Conservation (phyloP, 768 basidiomycete species). For the Rhizopogon sp. region DNA sequence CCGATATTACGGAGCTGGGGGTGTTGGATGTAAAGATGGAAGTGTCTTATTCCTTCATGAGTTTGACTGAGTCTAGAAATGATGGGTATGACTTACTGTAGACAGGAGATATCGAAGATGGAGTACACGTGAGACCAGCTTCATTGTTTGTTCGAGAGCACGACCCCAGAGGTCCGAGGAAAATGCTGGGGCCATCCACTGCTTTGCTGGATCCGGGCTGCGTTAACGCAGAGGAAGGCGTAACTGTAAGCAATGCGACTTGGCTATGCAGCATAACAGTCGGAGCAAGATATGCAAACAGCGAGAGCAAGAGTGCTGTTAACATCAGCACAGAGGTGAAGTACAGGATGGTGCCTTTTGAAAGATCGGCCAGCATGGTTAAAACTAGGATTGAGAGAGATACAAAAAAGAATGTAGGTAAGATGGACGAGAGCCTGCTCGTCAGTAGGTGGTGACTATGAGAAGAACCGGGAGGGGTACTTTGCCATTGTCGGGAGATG, state of each 20-base stretch:
- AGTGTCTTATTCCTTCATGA: slow-evolving; percentile 41
- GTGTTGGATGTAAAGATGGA: slow-evolving; percentile 54
- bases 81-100: slow-evolving; percentile 47
- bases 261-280: slow-evolving; percentile 50
- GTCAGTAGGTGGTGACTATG: background rate
- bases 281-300: slow-evolving; percentile 70
- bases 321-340: slow-evolving; percentile 63
- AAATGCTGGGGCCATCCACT: slow-evolving; percentile 65
- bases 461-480: background rate
- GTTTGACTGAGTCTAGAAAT: background rate
- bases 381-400: background rate
- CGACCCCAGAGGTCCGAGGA: slow-evolving; percentile 68
- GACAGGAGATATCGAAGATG: slow-evolving; percentile 46
- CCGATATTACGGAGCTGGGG: slow-evolving; percentile 49
- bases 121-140: slow-evolving; percentile 51
- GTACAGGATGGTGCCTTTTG: slow-evolving; percentile 63
- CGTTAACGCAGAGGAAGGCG: slow-evolving; percentile 45
- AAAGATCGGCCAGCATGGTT: slow-evolving; percentile 66
- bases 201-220: slow-evolving; percentile 24
- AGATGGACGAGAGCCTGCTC: slow-evolving; percentile 1
- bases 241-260: slow-evolving; percentile 62
- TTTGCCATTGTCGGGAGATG: background rate
- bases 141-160: slow-evolving; percentile 50
- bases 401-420: background rate
- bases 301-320: slow-evolving; percentile 57